A percentile compares a stretch with the other conserved stretches of the same genome.
Evolutionary conservation across 2,329 filamentous ascomycete genomes (phyloP).

Genomic region (Fusarium sp.): DNA sequence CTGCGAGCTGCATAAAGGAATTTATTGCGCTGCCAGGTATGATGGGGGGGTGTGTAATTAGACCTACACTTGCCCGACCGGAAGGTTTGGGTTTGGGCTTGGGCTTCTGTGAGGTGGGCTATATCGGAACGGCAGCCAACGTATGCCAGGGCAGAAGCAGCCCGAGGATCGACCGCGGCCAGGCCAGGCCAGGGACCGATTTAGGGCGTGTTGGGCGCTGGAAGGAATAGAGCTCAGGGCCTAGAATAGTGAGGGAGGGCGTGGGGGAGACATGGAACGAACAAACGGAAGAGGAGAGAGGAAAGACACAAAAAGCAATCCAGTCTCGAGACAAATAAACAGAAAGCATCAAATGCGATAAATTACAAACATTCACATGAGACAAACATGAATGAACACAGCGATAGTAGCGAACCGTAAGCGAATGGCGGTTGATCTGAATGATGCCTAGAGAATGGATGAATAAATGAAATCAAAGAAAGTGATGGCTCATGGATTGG

Average conservation of each 20-base stretch:
- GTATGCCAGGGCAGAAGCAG: constrained; percentile 27
- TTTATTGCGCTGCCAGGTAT: not conserved
- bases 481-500: constrained; percentile 4
- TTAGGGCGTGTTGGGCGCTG: constrained; percentile 31
- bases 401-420: constrained; percentile 1
- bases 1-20: constrained; percentile 17
- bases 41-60: constrained; percentile 18
- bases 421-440: constrained; percentile 11
- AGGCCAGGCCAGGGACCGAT: constrained; percentile 26
- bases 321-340: constrained; percentile 11
- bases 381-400: constrained; percentile 21
- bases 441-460: constrained; percentile 12
- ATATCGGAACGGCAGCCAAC: constrained; percentile 16
- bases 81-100: constrained; percentile 28
- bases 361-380: constrained; percentile 5
- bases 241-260: constrained; percentile 4
- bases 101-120: constrained; percentile 7
- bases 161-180: constrained; percentile 8
- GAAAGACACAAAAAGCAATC: constrained; percentile 36
- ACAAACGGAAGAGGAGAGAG: constrained; percentile 32
- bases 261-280: constrained; percentile 24
- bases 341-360: constrained; percentile 14
- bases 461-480: constrained; percentile 13
- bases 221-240: not conserved
- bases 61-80: constrained; percentile 23